Evolutionary conservation across 2,329 filamentous ascomycete genomes (phyloP).

Genomic region (Penicillium hordei): DNA sequence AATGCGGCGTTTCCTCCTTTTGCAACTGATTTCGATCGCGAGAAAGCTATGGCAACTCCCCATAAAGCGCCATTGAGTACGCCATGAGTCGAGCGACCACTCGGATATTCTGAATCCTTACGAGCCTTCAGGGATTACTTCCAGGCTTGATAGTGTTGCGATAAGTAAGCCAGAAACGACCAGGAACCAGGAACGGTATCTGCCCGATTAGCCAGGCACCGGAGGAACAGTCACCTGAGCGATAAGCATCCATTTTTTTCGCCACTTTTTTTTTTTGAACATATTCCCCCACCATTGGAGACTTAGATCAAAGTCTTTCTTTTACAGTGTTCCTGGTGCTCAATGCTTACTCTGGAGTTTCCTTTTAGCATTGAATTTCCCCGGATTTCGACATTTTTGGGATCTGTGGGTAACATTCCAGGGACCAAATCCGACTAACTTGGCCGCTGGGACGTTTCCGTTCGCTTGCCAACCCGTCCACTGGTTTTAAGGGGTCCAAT

Average conservation of each 20-base stretch:
- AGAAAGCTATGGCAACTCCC: background rate
- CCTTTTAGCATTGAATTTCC: background rate
- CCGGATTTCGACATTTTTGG: slow-evolving; percentile 1
- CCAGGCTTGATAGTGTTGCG: too few relatives aligned
- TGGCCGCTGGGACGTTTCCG: slow-evolving; percentile 19
- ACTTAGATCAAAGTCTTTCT: background rate
- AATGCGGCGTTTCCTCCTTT: background rate
- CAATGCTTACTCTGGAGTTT: background rate
- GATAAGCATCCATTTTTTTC: slow-evolving; percentile 22
- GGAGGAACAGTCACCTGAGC: slow-evolving; percentile 22
- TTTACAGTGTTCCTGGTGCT: background rate
- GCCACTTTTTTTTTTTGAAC: slow-evolving; percentile 19
- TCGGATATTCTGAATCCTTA: background rate
- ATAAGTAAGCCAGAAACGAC: too few relatives aligned
- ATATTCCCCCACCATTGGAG: slow-evolving; percentile 1
- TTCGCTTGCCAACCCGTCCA: slow-evolving; percentile 19
- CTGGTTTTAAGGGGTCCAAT: slow-evolving; percentile 13
- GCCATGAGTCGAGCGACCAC: background rate
- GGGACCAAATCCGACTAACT: slow-evolving; percentile 5
- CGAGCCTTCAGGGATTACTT: too few relatives aligned
- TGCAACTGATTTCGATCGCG: background rate
- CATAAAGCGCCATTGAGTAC: background rate
- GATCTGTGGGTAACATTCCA: slow-evolving; percentile 6
- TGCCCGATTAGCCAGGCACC: slow-evolving; percentile 24
- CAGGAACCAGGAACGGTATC: background rate